Conservation (phyloP, 495 filamentous ascomycete species). For the Articulospora tetracladia region DNA sequence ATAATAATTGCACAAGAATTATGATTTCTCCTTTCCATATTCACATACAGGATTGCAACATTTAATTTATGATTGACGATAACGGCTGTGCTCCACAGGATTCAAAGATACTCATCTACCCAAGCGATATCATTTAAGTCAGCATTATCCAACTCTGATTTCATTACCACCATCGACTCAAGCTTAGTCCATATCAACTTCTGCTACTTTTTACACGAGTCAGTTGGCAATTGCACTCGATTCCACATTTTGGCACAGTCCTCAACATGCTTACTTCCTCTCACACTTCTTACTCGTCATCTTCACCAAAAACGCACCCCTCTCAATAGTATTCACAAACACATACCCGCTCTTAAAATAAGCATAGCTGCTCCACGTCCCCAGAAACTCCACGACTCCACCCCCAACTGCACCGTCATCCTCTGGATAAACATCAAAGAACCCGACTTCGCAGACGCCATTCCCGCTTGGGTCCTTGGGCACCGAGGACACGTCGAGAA, state of each 20-base stretch:
- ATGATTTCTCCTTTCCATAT: neutral
- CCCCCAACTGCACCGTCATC: constrained; percentile 43
- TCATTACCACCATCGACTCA: no score
- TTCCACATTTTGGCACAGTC: no score
- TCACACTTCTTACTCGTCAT: constrained; percentile 12
- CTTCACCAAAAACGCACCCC: constrained; percentile 52
- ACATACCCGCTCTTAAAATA: constrained; percentile 55
- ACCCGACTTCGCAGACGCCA: constrained; percentile 47
- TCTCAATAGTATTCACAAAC: constrained; percentile 57
- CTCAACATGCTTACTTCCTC: no score
- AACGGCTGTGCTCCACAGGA: no score
- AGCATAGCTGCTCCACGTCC: constrained; percentile 54
- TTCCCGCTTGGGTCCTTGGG: constrained; percentile 48
- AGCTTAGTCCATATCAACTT: no score
- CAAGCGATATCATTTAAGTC: no score
- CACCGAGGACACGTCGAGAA: constrained; percentile 52
- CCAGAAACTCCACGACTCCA: constrained; percentile 51
- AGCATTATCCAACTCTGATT: no score
- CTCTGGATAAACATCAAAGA: constrained; percentile 59
- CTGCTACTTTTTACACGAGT: no score
- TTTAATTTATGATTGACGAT: neutral
- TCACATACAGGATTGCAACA: neutral
- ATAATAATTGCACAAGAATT: neutral
- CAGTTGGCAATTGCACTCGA: neutral
- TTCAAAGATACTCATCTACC: no score